Evolutionary conservation across 2,329 filamentous ascomycete genomes (phyloP).

Genomic region (Talaromyces verruculosus): DNA sequence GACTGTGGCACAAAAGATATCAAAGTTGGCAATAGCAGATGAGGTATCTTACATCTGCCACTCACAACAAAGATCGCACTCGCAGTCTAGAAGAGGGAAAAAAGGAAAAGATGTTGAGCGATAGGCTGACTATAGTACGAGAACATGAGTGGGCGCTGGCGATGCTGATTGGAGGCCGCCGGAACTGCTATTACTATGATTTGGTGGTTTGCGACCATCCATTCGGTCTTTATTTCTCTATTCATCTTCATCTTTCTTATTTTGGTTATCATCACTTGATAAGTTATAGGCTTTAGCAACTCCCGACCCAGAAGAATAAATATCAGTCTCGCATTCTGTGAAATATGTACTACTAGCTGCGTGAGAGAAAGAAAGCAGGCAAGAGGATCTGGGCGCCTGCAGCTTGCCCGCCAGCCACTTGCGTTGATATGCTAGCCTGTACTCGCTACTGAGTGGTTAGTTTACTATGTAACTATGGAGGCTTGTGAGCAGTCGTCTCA

Average conservation of each 20-base stretch:
- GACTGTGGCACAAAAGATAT: not conserved
- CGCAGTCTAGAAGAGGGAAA: not conserved
- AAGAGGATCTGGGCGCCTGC: not conserved
- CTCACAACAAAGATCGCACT: not conserved
- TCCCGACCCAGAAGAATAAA: not conserved
- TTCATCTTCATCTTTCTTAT: not conserved
- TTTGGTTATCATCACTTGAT: not conserved
- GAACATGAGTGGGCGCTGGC: constrained; percentile 15
- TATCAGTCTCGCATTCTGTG: not conserved
- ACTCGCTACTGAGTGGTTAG: not conserved
- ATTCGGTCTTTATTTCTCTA: not conserved
- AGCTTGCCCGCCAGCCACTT: not conserved
- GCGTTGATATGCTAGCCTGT: not conserved
- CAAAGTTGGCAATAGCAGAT: not conserved
- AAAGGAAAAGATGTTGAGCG: not conserved
- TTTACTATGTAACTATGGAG: not conserved
- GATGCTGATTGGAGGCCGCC: constrained; percentile 12
- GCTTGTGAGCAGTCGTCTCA: not conserved
- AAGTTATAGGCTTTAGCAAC: not conserved
- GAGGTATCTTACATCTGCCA: not conserved
- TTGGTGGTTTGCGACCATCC: not conserved
- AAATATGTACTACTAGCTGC: not conserved
- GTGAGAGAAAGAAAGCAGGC: not conserved
- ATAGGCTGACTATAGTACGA: not conserved
- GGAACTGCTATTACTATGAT: not conserved